A percentile compares a stretch with the other conserved stretches of the same genome.
Evolutionary conservation across 2,329 filamentous ascomycete genomes (phyloP).

Genomic region (Fusarium lateritium): DNA sequence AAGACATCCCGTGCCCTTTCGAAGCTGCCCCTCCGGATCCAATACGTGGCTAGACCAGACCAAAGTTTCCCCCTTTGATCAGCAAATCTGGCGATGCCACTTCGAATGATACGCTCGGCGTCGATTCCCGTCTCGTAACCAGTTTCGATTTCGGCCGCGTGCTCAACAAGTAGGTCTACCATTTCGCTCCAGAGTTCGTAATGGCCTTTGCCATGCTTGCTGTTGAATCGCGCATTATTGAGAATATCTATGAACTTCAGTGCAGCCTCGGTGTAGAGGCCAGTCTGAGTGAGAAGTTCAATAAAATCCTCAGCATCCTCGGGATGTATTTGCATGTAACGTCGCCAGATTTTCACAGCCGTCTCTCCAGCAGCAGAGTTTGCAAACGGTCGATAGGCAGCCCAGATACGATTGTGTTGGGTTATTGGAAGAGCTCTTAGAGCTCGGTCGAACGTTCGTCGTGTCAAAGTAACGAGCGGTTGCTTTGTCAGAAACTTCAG

Average conservation of each 20-base stretch:
- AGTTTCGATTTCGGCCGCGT: conserved; percentile 88
- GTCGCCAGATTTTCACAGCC: conserved; percentile 91
- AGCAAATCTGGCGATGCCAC: conserved; percentile 89
- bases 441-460: conserved; percentile 91
- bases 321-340: conserved; percentile 97
- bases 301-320: conserved; percentile 97
- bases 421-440: conserved; percentile 92
- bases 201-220: conserved; percentile 93
- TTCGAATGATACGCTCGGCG: conserved; percentile 92
- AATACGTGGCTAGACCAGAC: conserved; percentile 95
- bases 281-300: conserved; percentile 84
- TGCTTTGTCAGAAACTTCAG: conserved; percentile 91
- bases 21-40: conserved; percentile 93
- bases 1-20: conserved; percentile 94
- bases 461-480: conserved; percentile 89
- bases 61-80: conserved; percentile 96
- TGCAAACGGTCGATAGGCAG: conserved; percentile 90
- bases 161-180: conserved; percentile 92
- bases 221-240: conserved; percentile 90
- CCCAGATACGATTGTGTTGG: conserved; percentile 97
- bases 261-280: conserved; percentile 91
- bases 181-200: conserved; percentile 99
- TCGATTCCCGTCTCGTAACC: conserved; percentile 87
- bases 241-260: conserved; percentile 92
- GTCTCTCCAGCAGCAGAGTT: conserved; percentile 92